Percentiles rank a stretch among this genome's conserved stretches.
These are phyloP conservation scores for Aspergillus ostianus DNA, from an alignment of 495 filamentous ascomycete genomes.

Conservation along the genomic window DNA sequence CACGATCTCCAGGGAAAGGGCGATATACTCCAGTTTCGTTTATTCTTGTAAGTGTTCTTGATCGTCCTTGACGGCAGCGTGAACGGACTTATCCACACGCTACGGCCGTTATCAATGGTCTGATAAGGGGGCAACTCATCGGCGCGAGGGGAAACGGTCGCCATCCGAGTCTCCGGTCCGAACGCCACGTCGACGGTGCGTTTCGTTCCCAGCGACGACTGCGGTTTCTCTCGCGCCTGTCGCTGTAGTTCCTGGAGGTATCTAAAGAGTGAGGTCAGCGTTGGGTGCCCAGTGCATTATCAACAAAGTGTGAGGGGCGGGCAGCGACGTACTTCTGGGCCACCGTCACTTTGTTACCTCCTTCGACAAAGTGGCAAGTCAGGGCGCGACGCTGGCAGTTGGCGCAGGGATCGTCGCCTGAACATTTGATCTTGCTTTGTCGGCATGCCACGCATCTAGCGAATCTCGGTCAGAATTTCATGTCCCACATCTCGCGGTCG, in stretches of 20 bases:
- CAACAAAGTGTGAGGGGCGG: not conserved
- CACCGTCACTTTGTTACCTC: slow-evolving; percentile 22
- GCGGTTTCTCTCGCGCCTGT: slow-evolving; percentile 4
- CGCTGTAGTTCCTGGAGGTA: slow-evolving; percentile 5
- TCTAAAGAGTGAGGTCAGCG: not conserved
- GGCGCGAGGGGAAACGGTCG: not conserved
- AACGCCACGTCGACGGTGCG: slow-evolving; percentile 4
- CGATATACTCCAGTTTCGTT: slow-evolving; percentile 28
- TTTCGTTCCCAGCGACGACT: not conserved
- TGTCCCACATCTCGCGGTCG: not conserved
- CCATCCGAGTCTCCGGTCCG: not conserved
- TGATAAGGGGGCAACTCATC: slow-evolving; percentile 3
- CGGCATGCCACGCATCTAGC: slow-evolving; percentile 35
- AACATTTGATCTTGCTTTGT: slow-evolving; percentile 42
- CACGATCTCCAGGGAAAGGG: not conserved
- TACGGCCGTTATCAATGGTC: slow-evolving; percentile 14
- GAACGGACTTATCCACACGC: slow-evolving; percentile 27
- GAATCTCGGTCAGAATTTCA: not conserved
- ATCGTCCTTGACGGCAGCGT: slow-evolving; percentile 19
- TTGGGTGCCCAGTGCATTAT: not conserved
- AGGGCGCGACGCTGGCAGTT: slow-evolving; percentile 28
- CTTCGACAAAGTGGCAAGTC: slow-evolving; percentile 25
- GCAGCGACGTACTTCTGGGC: slow-evolving; percentile 22
- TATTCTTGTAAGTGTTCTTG: slow-evolving; percentile 18
- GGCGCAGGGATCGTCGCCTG: slow-evolving; percentile 30